Evolutionary conservation across 257 asterid genomes (phyloP), one percentile per base, ranked within the genome.

Genomic region (Nicotiana undulata): DNA sequence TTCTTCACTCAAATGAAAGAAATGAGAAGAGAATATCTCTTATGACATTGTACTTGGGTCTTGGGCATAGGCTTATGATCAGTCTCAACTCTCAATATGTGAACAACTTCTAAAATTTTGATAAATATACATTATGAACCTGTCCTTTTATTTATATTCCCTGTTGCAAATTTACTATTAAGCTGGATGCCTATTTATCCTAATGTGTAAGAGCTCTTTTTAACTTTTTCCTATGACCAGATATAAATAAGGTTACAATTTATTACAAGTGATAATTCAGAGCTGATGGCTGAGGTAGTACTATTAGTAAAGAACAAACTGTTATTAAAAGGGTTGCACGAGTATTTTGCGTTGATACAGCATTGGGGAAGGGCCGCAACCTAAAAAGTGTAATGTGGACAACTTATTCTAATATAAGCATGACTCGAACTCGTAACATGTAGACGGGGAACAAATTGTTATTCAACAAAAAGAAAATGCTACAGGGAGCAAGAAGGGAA

Each of bases 311-410:
- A 5, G 2, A 24, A 66, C 52, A 9, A 66, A 3, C 6, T 1
- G 16, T 17, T 17, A 18, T 10, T 51, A 40, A 2, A 40, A 40
- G 8, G 2, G 3, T 8, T 8, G 11, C 1, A 9, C 9, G 3
- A 40, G 11, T 7, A 40, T 1, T 0, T 40, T 11, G 10, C 0
- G 0, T 9, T 40, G 0, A 40, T 7, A 1, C 3, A 40, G 2
- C 0, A 0, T 6, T 7, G 0, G 2, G 2, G 9, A 37, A 37
- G 10, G 2, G 0, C 1, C 0, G 2, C 2, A 37, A 37, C 0
- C 0, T 1, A 37, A 37, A 7, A 0, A 1, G 2, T 37, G 9
- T 40, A 0, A 40, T 7, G 0, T 40, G 0, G 3, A 8, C 0
- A 40, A 0, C 8, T 0, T 7, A 40, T 8, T 2, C 0, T 1